Percentiles rank a stretch among this genome's conserved stretches.
Conservation (phyloP, 208 protist species). For the Acanthamoeba healyi region DNA sequence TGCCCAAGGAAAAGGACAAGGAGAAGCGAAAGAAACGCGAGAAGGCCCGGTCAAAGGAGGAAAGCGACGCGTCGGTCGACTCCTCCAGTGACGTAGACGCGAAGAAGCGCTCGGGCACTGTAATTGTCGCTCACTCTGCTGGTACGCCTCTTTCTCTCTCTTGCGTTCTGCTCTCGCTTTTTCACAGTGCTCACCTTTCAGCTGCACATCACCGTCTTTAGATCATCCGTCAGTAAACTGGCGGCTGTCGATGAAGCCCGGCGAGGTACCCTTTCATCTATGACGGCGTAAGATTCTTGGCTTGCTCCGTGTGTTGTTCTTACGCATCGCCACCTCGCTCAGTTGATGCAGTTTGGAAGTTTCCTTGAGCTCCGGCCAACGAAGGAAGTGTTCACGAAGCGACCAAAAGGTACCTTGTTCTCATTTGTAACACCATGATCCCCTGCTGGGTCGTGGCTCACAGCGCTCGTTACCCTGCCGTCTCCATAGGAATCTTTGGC, state of each 20-base stretch:
- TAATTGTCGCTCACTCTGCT: neutral
- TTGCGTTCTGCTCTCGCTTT: too few species aligned
- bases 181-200: neutral
- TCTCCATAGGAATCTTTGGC: neutral
- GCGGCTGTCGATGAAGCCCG: neutral
- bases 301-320: neutral
- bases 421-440: too few species aligned
- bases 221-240: neutral
- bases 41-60: slow-evolving; percentile 1
- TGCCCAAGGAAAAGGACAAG: slow-evolving; percentile 31
- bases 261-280: neutral
- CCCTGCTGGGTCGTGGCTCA: neutral
- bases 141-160: neutral
- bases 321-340: too few species aligned
- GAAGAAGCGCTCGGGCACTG: neutral
- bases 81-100: neutral
- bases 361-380: neutral
- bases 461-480: neutral
- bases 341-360: neutral
- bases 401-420: neutral
- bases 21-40: slow-evolving; percentile 5
- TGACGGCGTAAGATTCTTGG: too few species aligned
- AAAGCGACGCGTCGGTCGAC: neutral
- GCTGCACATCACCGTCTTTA: neutral
- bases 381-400: neutral